Conservation (phyloP, 1,284 basidiomycete species). For the Irpex sp. region DNA sequence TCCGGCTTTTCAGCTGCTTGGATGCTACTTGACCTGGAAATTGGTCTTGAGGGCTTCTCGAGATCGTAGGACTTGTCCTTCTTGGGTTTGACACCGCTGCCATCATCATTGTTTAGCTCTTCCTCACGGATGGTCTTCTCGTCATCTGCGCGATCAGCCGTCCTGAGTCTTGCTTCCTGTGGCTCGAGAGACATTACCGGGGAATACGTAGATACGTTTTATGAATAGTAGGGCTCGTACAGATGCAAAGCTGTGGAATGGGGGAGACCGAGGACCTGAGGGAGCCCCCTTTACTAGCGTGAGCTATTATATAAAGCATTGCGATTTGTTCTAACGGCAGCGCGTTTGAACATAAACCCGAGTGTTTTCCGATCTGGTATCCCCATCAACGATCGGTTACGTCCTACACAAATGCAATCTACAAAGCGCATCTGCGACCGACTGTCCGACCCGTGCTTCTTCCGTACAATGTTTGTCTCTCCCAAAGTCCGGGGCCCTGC, state of each 20-base stretch:
- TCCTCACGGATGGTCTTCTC: conserved; percentile 11
- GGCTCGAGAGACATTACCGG: conserved; percentile 2
- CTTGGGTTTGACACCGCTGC: not conserved
- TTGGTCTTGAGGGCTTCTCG: conserved; percentile 2
- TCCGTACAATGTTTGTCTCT: not conserved
- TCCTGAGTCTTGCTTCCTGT: not conserved
- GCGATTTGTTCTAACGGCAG: not conserved
- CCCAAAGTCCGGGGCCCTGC: no score
- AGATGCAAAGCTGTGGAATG: not conserved
- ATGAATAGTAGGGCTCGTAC: not conserved
- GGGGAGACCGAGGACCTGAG: not conserved
- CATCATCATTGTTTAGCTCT: not conserved
- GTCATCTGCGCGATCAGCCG: conserved; percentile 8
- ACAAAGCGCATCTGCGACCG: not conserved
- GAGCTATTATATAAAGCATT: not conserved
- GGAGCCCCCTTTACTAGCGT: not conserved
- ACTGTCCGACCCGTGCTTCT: not conserved
- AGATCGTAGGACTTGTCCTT: not conserved
- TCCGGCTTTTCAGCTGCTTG: conserved; percentile 2
- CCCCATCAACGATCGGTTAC: not conserved
- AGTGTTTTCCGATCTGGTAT: not conserved
- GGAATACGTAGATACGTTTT: not conserved
- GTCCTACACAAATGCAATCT: not conserved
- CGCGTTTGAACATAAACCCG: not conserved
- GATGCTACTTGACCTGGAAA: not conserved